These are phyloP conservation scores for Aspergillus fructus DNA, from an alignment of 2,329 filamentous ascomycete species.

Conservation along the genomic window DNA sequence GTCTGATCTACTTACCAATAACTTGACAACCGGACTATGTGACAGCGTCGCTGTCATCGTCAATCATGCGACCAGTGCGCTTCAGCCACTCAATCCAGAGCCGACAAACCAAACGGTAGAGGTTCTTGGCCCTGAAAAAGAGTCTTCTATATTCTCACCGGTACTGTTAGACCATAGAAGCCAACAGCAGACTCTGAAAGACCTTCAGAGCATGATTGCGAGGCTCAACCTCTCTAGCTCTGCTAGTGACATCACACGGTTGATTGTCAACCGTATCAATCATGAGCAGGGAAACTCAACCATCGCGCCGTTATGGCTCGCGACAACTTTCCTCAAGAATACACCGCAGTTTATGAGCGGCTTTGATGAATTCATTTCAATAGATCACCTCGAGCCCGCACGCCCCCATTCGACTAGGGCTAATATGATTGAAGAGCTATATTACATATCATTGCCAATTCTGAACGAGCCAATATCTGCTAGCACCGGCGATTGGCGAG, in stretches of 20 bases:
- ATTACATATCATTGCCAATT: slow-evolving; percentile 42
- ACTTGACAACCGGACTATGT: slow-evolving; percentile 58
- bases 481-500: slow-evolving; percentile 62
- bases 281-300: slow-evolving; percentile 58
- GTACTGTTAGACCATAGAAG: slow-evolving; percentile 65
- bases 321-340: slow-evolving; percentile 68
- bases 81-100: slow-evolving; percentile 28
- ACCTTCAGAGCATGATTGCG: slow-evolving; percentile 60
- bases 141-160: slow-evolving; percentile 53
- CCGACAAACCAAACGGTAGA: slow-evolving; percentile 27
- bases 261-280: slow-evolving; percentile 64
- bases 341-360: slow-evolving; percentile 53
- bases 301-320: slow-evolving; percentile 76
- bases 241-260: slow-evolving; percentile 55
- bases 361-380: slow-evolving; percentile 67
- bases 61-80: slow-evolving; percentile 27
- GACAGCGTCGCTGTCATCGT: slow-evolving; percentile 66
- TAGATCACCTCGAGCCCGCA: slow-evolving; percentile 37
- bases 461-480: slow-evolving; percentile 40
- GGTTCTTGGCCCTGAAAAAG: slow-evolving; percentile 22
- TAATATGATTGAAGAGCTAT: slow-evolving; percentile 45
- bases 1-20: slow-evolving; percentile 31
- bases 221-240: slow-evolving; percentile 52
- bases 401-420: slow-evolving; percentile 25
- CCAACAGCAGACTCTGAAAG: slow-evolving; percentile 63